These are phyloP conservation scores for Saitozyma sp. DNA, from an alignment of 768 basidiomycete genomes.

Conservation along the genomic window DNA sequence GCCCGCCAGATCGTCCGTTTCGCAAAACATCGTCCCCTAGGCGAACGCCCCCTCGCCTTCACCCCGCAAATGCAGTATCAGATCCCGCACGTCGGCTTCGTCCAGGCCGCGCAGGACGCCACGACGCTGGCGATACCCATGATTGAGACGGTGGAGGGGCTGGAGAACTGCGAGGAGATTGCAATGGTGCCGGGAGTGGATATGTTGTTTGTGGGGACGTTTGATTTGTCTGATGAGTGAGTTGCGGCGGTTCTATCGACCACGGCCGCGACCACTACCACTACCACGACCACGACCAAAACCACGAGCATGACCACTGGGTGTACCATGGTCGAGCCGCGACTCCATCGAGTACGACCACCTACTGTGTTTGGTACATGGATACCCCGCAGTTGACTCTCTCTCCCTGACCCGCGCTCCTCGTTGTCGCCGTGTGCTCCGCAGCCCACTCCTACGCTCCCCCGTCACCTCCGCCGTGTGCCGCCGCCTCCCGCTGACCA, in stretches of 20 bases:
- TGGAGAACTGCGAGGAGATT: conserved; percentile 22
- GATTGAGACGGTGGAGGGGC: conserved; percentile 22
- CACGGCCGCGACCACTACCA: no score
- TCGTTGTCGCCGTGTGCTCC: no score
- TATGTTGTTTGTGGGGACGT: conserved; percentile 11
- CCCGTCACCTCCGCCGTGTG: no score
- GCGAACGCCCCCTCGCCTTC: conserved; percentile 15
- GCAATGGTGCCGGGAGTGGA: conserved; percentile 13
- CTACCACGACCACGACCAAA: no score
- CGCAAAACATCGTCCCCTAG: conserved; percentile 14
- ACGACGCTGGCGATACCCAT: conserved; percentile 14
- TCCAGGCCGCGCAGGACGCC: conserved; percentile 11
- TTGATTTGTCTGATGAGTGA: conserved; percentile 20
- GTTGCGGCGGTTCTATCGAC: neutral
- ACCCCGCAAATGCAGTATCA: conserved; percentile 18
- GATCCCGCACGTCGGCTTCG: conserved; percentile 5
- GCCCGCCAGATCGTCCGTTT: conserved; percentile 9
- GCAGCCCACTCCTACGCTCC: no score
- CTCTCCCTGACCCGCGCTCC: no score
- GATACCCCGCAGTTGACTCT: no score
- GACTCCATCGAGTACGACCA: no score
- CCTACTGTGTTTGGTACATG: no score
- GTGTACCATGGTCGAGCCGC: no score
- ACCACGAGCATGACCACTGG: no score
- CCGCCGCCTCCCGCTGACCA: no score